These are phyloP conservation scores for Fallopia convolvulus DNA, from an alignment of 148 eudicot species.

Conservation along the genomic window DNA sequence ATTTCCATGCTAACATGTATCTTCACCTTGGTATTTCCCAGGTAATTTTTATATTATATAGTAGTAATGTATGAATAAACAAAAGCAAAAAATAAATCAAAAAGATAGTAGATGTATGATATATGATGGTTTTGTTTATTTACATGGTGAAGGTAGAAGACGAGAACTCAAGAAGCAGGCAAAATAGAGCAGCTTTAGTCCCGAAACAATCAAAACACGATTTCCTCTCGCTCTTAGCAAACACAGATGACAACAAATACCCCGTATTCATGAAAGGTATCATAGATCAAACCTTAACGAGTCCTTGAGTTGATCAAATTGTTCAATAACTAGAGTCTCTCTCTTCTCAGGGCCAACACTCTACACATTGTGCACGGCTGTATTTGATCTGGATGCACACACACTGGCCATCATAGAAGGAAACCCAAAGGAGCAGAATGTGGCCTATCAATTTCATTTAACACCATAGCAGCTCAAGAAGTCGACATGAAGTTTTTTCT, in stretches of 20 bases:
- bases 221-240: constrained; percentile 61
- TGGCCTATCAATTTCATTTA: neutral
- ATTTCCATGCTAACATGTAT: constrained; percentile 91
- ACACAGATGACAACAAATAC: constrained; percentile 47
- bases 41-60: too few relatives aligned
- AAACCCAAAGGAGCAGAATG: neutral
- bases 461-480: neutral
- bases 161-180: constrained; percentile 68
- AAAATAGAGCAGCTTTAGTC: constrained; percentile 52
- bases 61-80: neutral
- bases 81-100: neutral
- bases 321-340: neutral
- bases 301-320: neutral
- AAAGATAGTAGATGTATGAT: neutral
- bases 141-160: constrained; percentile 54
- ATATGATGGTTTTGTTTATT: constrained; percentile 12
- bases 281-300: neutral
- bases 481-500: neutral
- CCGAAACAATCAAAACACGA: constrained; percentile 55
- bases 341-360: neutral
- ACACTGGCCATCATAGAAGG: neutral
- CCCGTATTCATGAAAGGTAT: constrained; percentile 90
- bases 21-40: constrained; percentile 77
- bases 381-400: neutral
- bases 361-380: constrained; percentile 9